These are phyloP conservation scores for Trichophyton rubrum DNA, from an alignment of 2,329 filamentous ascomycete species.

Conservation along the genomic window DNA sequence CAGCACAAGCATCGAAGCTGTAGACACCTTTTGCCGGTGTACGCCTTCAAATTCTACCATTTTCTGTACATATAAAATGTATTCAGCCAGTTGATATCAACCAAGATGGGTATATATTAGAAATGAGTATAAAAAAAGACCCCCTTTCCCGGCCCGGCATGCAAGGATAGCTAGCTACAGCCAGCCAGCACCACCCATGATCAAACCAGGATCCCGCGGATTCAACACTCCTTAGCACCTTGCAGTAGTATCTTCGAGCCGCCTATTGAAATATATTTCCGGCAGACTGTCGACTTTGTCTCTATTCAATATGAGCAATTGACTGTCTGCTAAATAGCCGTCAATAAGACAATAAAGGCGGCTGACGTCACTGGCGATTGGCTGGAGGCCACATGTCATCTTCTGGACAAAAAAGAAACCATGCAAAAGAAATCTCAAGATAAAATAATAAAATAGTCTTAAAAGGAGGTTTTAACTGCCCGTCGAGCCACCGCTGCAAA, in stretches of 20 bases:
- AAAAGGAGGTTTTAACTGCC: neutral
- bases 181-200: neutral
- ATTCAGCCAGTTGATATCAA: neutral
- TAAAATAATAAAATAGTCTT: neutral
- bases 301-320: too few species aligned
- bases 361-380: conserved; percentile 2
- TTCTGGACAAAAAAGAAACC: conserved; percentile 1
- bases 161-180: neutral
- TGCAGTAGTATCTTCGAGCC: neutral
- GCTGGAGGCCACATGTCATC: conserved; percentile 8
- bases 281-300: neutral
- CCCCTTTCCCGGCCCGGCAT: neutral
- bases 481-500: neutral
- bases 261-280: neutral
- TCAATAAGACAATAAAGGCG: neutral
- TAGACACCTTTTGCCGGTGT: conserved; percentile 1
- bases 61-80: neutral
- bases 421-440: neutral
- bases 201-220: neutral
- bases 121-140: too few species aligned
- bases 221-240: neutral
- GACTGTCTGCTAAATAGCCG: too few species aligned
- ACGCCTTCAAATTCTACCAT: neutral
- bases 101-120: neutral
- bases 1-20: conserved; percentile 16